Evolutionary conservation across 306 rosid species (phyloP).

Genomic region (Coriaria nepalensis): DNA sequence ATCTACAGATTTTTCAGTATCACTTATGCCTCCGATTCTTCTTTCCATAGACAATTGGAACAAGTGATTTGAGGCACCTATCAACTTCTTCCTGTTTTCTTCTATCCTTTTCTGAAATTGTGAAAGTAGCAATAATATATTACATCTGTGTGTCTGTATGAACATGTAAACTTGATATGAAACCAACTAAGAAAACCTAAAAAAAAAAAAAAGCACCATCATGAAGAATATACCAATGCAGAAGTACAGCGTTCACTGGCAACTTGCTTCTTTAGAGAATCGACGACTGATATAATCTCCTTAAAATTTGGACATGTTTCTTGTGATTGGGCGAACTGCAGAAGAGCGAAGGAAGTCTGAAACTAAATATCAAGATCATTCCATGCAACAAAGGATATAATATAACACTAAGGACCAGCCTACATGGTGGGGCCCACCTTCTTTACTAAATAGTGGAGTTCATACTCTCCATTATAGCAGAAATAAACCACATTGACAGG

Average conservation of each 20-base stretch:
- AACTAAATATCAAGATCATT: slow-evolving; percentile 3
- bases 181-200: slow-evolving; percentile 8
- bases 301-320: slow-evolving; percentile 23
- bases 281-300: slow-evolving; percentile 52
- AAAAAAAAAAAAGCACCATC: slow-evolving; percentile 7
- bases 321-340: slow-evolving; percentile 28
- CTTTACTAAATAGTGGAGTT: too few relatives aligned
- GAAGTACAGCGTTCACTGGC: slow-evolving; percentile 40
- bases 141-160: not conserved
- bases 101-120: slow-evolving; percentile 63
- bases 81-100: slow-evolving; percentile 63
- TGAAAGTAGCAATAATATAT: not conserved
- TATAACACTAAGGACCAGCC: not conserved
- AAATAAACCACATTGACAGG: too few relatives aligned
- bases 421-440: too few relatives aligned
- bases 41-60: slow-evolving; percentile 48
- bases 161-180: slow-evolving; percentile 6
- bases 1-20: slow-evolving; percentile 34
- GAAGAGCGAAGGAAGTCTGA: slow-evolving; percentile 3
- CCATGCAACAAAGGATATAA: not conserved
- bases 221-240: slow-evolving; percentile 36
- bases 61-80: slow-evolving; percentile 40
- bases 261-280: slow-evolving; percentile 67
- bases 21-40: slow-evolving; percentile 19
- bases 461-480: too few relatives aligned